These are phyloP conservation scores for Pseudotsuga menziesii DNA, from an alignment of 75 land plant genomes.

Conservation along the genomic window DNA sequence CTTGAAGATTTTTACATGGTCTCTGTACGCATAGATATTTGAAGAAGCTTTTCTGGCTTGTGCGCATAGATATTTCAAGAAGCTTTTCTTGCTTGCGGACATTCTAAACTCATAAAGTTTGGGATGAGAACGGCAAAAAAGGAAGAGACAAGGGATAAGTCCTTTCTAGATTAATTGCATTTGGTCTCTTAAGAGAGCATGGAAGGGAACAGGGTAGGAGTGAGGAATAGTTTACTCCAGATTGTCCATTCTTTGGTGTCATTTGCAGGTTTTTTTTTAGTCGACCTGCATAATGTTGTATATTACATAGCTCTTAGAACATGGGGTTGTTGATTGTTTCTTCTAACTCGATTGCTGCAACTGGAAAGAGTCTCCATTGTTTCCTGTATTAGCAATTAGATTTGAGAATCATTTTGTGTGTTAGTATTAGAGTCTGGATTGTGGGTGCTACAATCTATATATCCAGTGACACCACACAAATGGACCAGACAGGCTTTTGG, in stretches of 20 bases:
- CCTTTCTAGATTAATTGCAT: background rate
- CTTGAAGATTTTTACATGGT: background rate
- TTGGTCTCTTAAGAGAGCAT: background rate
- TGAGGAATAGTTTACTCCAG: slow-evolving; percentile 1
- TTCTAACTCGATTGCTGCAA: background rate
- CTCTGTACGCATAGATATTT: background rate
- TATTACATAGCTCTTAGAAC: background rate
- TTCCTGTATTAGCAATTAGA: background rate
- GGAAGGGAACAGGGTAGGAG: background rate
- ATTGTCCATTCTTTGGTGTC: background rate
- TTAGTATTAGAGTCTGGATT: background rate
- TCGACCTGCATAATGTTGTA: background rate
- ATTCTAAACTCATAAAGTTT: background rate
- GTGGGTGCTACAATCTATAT: background rate
- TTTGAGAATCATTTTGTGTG: background rate
- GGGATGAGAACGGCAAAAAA: background rate
- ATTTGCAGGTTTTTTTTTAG: background rate
- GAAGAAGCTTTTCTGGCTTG: background rate
- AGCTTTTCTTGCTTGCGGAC: background rate
- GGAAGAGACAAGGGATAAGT: background rate
- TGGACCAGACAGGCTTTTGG: background rate
- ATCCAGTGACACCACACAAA: background rate
- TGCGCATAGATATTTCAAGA: background rate
- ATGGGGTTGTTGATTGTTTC: background rate
- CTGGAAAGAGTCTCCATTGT: background rate